Percentiles rank a stretch among this genome's conserved stretches.
Evolutionary conservation across 495 filamentous ascomycete species (phyloP).

Genomic region (Hyaloscypha finlandica): DNA sequence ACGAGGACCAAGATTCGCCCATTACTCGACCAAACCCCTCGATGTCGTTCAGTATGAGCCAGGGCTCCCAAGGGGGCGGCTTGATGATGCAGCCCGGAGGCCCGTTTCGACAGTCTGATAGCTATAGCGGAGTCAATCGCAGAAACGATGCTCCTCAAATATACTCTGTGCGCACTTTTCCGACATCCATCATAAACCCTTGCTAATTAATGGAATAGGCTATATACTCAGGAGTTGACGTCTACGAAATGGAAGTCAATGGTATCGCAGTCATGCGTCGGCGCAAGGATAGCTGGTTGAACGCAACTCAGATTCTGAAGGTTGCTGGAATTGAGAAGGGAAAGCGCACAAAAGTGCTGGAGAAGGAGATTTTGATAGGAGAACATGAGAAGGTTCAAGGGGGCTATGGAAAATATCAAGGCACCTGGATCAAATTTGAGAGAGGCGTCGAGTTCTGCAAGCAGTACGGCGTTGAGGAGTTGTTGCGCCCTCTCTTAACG

Average conservation of each 20-base stretch:
- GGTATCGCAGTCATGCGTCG: constrained; percentile 90
- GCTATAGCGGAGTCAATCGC: constrained; percentile 38
- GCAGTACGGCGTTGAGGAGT: constrained; percentile 90
- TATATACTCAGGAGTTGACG: constrained; percentile 89
- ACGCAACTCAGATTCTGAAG: constrained; percentile 94
- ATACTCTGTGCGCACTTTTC: constrained; percentile 61
- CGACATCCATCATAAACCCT: not conserved
- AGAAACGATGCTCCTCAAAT: constrained; percentile 68
- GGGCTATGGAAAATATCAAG: constrained; percentile 98
- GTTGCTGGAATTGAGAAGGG: constrained; percentile 96
- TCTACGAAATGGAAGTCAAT: constrained; percentile 98
- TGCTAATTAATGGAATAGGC: constrained; percentile 57
- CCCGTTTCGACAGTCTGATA: constrained; percentile 31
- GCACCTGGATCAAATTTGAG: constrained; percentile 94
- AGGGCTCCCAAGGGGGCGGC: constrained; percentile 30
- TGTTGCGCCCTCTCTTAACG: constrained; percentile 79
- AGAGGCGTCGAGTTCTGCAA: constrained; percentile 89
- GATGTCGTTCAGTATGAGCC: constrained; percentile 37
- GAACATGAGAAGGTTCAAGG: constrained; percentile 98
- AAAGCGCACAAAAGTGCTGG: constrained; percentile 92
- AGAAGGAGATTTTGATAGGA: constrained; percentile 94
- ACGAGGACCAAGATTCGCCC: constrained; percentile 21
- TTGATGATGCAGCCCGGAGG: constrained; percentile 31
- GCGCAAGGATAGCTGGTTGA: constrained; percentile 88
- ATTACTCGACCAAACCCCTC: constrained; percentile 17